These are phyloP conservation scores for Sporothrix inflata DNA, from an alignment of 2,329 filamentous ascomycete species.

Conservation along the genomic window DNA sequence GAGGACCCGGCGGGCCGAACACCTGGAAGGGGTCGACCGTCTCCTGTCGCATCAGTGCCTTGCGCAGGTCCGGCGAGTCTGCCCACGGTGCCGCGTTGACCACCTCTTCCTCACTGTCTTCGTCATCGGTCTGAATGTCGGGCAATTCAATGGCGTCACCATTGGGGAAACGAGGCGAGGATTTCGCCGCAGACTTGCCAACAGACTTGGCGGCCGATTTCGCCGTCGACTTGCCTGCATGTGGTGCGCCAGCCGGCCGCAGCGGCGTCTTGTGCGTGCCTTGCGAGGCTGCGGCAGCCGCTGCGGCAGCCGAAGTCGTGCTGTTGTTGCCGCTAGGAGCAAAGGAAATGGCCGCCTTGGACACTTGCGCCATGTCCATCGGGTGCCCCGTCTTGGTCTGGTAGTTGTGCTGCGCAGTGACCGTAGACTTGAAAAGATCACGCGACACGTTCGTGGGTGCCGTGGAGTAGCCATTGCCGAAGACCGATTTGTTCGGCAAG, in stretches of 20 bases:
- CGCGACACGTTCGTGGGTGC: constrained; percentile 57
- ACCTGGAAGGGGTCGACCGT: constrained; percentile 80
- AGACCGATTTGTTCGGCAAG: constrained; percentile 60
- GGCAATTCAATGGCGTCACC: constrained; percentile 90
- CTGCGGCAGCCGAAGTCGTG: constrained; percentile 23
- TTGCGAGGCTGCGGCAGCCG: not conserved
- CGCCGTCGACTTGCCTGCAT: constrained; percentile 54
- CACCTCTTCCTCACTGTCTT: constrained; percentile 62
- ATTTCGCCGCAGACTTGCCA: constrained; percentile 62
- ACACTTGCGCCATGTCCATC: constrained; percentile 83
- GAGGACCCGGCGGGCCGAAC: constrained; percentile 83
- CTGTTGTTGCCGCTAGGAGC: constrained; percentile 58
- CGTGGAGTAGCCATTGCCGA: constrained; percentile 64
- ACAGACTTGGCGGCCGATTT: constrained; percentile 64
- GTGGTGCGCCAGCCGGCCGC: constrained; percentile 52
- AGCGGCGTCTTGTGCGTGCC: constrained; percentile 69
- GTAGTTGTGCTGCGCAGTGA: constrained; percentile 68
- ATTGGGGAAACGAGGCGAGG: constrained; percentile 84
- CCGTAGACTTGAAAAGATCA: constrained; percentile 67
- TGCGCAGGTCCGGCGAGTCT: constrained; percentile 79
- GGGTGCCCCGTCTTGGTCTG: constrained; percentile 68
- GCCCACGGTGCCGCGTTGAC: constrained; percentile 76
- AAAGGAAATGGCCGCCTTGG: constrained; percentile 88
- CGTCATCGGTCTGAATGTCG: constrained; percentile 93
- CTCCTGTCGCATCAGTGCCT: constrained; percentile 79